Conservation (phyloP, 2,329 filamentous ascomycete genomes). For the Curvularia spicifera region DNA sequence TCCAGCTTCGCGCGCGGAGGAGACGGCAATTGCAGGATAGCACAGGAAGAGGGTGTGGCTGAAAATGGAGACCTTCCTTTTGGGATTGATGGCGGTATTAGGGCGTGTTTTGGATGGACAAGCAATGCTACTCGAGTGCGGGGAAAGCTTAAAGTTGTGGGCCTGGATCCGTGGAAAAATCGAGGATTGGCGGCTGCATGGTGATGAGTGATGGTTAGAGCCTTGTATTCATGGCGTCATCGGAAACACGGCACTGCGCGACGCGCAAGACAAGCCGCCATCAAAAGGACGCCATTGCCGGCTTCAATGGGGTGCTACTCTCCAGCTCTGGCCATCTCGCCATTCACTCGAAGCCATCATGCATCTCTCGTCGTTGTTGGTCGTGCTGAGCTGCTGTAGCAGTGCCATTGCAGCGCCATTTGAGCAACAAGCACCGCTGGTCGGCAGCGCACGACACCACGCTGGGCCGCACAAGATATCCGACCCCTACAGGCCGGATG, state of each 20-base stretch:
- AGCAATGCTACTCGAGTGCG: slow-evolving; percentile 7
- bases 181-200: slow-evolving; percentile 13
- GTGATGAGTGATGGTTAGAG: slow-evolving; percentile 15
- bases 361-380: slow-evolving; percentile 39
- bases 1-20: slow-evolving; percentile 7
- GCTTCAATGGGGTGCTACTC: not conserved
- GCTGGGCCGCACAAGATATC: slow-evolving; percentile 32
- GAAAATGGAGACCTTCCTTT: slow-evolving; percentile 14
- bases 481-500: slow-evolving; percentile 65
- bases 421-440: slow-evolving; percentile 50
- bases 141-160: slow-evolving; percentile 6
- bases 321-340: slow-evolving; percentile 14
- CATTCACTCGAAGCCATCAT: slow-evolving; percentile 31
- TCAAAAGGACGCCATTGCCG: slow-evolving; percentile 23
- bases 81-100: not conserved
- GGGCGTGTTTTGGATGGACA: slow-evolving; percentile 2
- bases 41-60: slow-evolving; percentile 8
- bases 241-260: slow-evolving; percentile 34
- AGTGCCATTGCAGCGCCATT: slow-evolving; percentile 37
- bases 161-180: slow-evolving; percentile 19
- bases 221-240: slow-evolving; percentile 51
- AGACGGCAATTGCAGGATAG: slow-evolving; percentile 41
- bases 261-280: slow-evolving; percentile 12
- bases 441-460: slow-evolving; percentile 33
- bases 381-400: slow-evolving; percentile 39